These are phyloP conservation scores for Eremothecium cymbalariae DNA, from an alignment of 1,139 yeast genomes.

Conservation along the genomic window DNA sequence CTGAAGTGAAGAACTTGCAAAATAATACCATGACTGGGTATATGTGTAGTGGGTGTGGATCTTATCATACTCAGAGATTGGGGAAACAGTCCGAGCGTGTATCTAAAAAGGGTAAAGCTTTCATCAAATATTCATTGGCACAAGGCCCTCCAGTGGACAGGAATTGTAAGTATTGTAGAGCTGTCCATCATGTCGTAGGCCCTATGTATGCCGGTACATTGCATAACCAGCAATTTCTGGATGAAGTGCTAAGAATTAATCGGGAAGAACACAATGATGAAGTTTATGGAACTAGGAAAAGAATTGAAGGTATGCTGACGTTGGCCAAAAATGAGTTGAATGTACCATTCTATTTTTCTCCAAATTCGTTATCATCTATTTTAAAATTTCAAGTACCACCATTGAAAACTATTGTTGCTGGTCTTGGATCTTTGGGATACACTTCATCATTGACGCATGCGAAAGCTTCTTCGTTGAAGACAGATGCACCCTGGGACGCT, in stretches of 20 bases:
- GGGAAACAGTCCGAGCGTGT: slow-evolving; percentile 49
- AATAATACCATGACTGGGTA: slow-evolving; percentile 70
- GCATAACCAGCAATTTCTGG: slow-evolving; percentile 61
- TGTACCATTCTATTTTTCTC: slow-evolving; percentile 72
- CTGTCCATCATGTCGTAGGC: slow-evolving; percentile 71
- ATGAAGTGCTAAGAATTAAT: slow-evolving; percentile 51
- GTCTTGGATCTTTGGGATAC: slow-evolving; percentile 79
- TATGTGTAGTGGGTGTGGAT: slow-evolving; percentile 83
- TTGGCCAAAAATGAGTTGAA: slow-evolving; percentile 64
- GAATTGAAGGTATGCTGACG: slow-evolving; percentile 89
- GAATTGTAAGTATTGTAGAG: slow-evolving; percentile 63
- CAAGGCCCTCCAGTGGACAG: slow-evolving; percentile 49
- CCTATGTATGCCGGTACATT: slow-evolving; percentile 92
- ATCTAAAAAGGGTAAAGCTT: slow-evolving; percentile 32
- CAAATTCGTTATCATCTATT: slow-evolving; percentile 66
- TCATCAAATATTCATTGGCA: slow-evolving; percentile 46
- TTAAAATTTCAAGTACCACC: slow-evolving; percentile 82
- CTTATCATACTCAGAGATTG: slow-evolving; percentile 60
- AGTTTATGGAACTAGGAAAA: slow-evolving; percentile 65
- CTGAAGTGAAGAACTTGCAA: slow-evolving; percentile 66
- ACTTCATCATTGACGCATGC: slow-evolving; percentile 84
- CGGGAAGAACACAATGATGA: slow-evolving; percentile 39
- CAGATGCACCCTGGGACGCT: slow-evolving; percentile 78
- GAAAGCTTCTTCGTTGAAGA: slow-evolving; percentile 74
- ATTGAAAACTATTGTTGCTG: slow-evolving; percentile 60